phyloP scores from a whole-genome alignment of 345 rosid genomes.

The Eucalyptus grandis region DNA sequence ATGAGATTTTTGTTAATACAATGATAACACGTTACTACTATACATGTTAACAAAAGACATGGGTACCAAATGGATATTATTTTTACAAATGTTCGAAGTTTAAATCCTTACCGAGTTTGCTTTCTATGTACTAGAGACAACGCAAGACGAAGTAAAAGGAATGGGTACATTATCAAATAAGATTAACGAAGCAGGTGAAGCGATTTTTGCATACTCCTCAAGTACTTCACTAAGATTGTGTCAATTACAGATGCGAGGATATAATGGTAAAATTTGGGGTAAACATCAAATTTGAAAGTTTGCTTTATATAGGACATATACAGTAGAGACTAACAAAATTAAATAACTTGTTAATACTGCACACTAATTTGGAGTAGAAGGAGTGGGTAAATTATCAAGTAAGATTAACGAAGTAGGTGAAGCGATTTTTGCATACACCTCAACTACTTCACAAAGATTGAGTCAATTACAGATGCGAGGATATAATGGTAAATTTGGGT shows the following conservation, averaged over 20 bases:
- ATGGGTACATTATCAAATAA: fast-evolving
- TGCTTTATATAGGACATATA: not conserved
- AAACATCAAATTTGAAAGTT: not conserved
- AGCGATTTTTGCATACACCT: not conserved
- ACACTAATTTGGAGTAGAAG: not conserved
- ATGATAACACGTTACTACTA: not conserved
- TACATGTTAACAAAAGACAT: too few species aligned
- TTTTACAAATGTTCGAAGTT: too few species aligned
- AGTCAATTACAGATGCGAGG: not conserved
- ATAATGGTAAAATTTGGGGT: not conserved
- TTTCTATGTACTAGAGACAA: too few species aligned
- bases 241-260: too few species aligned
- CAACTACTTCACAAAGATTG: not conserved
- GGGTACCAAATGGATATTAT: not conserved
- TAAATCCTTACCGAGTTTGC: not conserved
- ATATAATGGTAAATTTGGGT: not conserved
- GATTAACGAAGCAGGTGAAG: too few species aligned
- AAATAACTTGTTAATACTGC: not conserved
- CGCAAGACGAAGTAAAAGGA: too few species aligned
- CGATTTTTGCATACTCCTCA: not conserved
- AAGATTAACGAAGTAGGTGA: too few species aligned
- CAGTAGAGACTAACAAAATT: too few species aligned
- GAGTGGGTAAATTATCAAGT: too few species aligned
- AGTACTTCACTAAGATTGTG: not conserved
- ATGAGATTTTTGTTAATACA: not conserved